These are phyloP conservation scores for Aureobasidium sp. DNA, from an alignment of 2,329 filamentous ascomycete species.

Conservation along the genomic window DNA sequence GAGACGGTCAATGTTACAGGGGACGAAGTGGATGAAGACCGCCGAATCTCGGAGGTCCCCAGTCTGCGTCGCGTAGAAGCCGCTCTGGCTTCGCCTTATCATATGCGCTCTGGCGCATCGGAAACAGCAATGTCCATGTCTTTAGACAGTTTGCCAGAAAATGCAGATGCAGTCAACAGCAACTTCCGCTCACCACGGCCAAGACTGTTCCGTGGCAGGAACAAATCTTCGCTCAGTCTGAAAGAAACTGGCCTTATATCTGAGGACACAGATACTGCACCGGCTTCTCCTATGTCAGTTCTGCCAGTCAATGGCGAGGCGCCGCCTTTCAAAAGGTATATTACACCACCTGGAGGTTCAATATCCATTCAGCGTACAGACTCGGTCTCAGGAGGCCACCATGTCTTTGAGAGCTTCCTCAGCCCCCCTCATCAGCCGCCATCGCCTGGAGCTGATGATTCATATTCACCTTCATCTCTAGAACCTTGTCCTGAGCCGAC, in stretches of 20 bases:
- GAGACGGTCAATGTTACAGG: background rate
- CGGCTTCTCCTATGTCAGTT: constrained; percentile 18
- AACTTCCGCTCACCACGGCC: constrained; percentile 21
- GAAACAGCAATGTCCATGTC: constrained; percentile 17
- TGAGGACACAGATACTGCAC: constrained; percentile 15
- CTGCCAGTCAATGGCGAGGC: constrained; percentile 9
- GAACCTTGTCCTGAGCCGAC: constrained; percentile 88
- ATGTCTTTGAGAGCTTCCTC: constrained; percentile 64
- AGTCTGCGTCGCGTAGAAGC: constrained; percentile 14
- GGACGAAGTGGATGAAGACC: background rate
- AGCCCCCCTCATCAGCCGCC: constrained; percentile 21
- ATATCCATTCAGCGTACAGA: background rate
- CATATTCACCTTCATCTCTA: constrained; percentile 63
- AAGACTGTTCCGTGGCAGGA: constrained; percentile 36
- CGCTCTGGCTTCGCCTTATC: constrained; percentile 13
- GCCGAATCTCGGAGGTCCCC: constrained; percentile 17
- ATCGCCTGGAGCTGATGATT: constrained; percentile 33
- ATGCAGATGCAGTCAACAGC: constrained; percentile 8
- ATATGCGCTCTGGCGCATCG: constrained; percentile 18
- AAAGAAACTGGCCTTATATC: constrained; percentile 56
- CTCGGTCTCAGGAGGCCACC: constrained; percentile 57
- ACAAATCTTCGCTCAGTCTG: constrained; percentile 54
- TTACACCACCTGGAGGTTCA: constrained; percentile 8
- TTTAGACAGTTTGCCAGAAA: constrained; percentile 16
- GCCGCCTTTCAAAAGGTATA: constrained; percentile 2